A percentile compares a stretch with the other conserved stretches of the same genome.
Conservation (phyloP, 2,329 filamentous ascomycete species). For the Trichoderma breve region DNA sequence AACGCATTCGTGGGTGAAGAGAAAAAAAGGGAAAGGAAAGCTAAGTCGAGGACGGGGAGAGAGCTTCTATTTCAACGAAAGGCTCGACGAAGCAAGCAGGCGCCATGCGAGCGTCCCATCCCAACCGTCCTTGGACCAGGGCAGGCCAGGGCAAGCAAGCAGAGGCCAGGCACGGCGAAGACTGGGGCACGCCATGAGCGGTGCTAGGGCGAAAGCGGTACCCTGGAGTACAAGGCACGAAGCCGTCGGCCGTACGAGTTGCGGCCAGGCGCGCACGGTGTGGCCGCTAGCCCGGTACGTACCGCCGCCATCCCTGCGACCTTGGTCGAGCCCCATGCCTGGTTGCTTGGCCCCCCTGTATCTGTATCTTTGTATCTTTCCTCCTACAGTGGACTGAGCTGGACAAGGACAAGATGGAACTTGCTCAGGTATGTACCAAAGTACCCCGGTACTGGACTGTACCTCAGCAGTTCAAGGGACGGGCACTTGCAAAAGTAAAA, state of each 20-base stretch:
- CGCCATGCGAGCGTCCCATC: conserved; percentile 3
- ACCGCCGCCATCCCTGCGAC: conserved; percentile 2
- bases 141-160: not conserved
- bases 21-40: conserved; percentile 36
- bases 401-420: not conserved
- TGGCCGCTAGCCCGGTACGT: conserved; percentile 10
- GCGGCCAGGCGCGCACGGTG: conserved; percentile 19
- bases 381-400: not conserved
- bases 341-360: not conserved
- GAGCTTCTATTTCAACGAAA: conserved; percentile 41
- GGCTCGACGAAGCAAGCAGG: conserved; percentile 16
- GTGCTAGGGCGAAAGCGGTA: conserved; percentile 21
- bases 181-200: conserved; percentile 16
- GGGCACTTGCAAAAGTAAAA: not conserved
- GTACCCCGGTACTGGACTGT: not conserved
- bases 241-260: conserved; percentile 9
- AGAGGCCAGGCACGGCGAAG: conserved; percentile 17
- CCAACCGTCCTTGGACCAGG: not conserved
- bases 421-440: not conserved
- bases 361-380: not conserved
- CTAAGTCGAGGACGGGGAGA: conserved; percentile 29
- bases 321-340: not conserved
- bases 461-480: not conserved
- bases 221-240: conserved; percentile 18
- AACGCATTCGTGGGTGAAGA: conserved; percentile 52